These are phyloP conservation scores for Lasiodiplodia sp. DNA, from an alignment of 2,329 filamentous ascomycete genomes.

Conservation along the genomic window DNA sequence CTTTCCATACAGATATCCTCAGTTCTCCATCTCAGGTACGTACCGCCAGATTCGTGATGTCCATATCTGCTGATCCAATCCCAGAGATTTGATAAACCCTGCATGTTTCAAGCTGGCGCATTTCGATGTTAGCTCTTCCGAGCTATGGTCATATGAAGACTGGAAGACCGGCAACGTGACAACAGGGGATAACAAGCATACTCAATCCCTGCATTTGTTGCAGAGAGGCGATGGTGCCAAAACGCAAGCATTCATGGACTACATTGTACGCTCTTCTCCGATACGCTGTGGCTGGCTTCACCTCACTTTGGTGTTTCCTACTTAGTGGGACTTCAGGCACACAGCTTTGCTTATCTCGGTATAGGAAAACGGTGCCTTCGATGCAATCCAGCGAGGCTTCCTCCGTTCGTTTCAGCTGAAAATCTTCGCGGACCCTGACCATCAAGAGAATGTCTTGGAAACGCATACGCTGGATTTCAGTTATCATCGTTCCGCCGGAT, in stretches of 20 bases:
- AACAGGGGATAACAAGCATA: constrained; percentile 47
- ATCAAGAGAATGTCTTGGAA: constrained; percentile 53
- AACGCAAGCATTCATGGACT: constrained; percentile 54
- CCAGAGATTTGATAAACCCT: constrained; percentile 42
- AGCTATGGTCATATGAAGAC: constrained; percentile 39
- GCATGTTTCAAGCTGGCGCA: constrained; percentile 40
- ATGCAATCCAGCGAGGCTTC: constrained; percentile 51
- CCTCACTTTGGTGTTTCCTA: not conserved
- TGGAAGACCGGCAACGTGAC: constrained; percentile 31
- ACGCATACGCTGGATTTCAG: constrained; percentile 59
- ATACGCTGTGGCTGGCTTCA: not conserved
- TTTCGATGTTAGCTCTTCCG: constrained; percentile 36
- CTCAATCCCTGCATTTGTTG: constrained; percentile 53
- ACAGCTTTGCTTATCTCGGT: constrained; percentile 36
- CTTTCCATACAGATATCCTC: not conserved
- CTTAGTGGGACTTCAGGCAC: not conserved
- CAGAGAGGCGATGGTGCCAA: constrained; percentile 49
- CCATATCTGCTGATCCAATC: not conserved
- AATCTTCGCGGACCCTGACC: constrained; percentile 50
- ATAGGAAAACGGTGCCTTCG: constrained; percentile 59
- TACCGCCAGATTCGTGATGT: not conserved
- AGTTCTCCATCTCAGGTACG: not conserved
- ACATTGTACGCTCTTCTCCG: constrained; percentile 48
- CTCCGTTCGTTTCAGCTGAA: constrained; percentile 57
- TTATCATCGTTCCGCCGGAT: constrained; percentile 39